These are phyloP conservation scores for Phlegmacium glaucopus DNA, from an alignment of 768 basidiomycete genomes.

Conservation along the genomic window DNA sequence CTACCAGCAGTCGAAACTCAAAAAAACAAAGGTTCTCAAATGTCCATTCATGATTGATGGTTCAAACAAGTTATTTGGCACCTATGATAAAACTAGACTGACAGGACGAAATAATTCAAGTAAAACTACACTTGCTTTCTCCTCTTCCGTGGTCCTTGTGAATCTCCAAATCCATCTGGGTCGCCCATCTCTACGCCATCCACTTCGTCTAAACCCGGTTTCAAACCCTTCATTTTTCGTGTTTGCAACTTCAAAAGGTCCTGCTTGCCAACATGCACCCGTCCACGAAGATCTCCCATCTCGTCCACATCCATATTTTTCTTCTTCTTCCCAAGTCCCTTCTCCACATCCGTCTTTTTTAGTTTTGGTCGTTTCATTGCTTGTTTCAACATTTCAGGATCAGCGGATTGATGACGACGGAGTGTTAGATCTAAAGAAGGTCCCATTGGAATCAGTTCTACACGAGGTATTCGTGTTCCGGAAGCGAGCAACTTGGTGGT, in stretches of 20 bases:
- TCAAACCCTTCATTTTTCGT: slow-evolving; percentile 96
- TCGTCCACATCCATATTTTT: slow-evolving; percentile 97
- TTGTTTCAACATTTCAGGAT: slow-evolving; percentile 74
- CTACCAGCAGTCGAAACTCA: no score
- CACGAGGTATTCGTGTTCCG: slow-evolving; percentile 76
- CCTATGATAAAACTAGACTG: no score
- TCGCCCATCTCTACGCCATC: slow-evolving; percentile 9
- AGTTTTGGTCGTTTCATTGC: slow-evolving; percentile 85
- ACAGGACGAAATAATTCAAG: no score
- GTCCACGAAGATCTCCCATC: slow-evolving; percentile 94
- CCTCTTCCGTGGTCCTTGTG: slow-evolving; percentile 13
- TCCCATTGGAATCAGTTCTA: slow-evolving; percentile 86
- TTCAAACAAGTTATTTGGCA: no score
- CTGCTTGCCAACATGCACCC: slow-evolving; percentile 87
- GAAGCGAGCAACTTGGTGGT: slow-evolving; percentile 70
- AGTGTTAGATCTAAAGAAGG: slow-evolving; percentile 83
- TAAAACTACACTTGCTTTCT: slow-evolving; percentile 3
- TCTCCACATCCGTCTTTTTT: slow-evolving; percentile 84
- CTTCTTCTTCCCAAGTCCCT: slow-evolving; percentile 85
- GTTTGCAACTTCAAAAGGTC: slow-evolving; percentile 84
- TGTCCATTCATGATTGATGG: no score
- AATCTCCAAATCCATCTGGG: slow-evolving; percentile 7
- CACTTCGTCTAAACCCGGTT: slow-evolving; percentile 25
- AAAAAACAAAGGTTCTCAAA: no score
- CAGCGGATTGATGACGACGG: slow-evolving; percentile 71